Evolutionary conservation across 2,329 filamentous ascomycete species (phyloP).

Genomic region (Alternaria angustiovoidea): DNA sequence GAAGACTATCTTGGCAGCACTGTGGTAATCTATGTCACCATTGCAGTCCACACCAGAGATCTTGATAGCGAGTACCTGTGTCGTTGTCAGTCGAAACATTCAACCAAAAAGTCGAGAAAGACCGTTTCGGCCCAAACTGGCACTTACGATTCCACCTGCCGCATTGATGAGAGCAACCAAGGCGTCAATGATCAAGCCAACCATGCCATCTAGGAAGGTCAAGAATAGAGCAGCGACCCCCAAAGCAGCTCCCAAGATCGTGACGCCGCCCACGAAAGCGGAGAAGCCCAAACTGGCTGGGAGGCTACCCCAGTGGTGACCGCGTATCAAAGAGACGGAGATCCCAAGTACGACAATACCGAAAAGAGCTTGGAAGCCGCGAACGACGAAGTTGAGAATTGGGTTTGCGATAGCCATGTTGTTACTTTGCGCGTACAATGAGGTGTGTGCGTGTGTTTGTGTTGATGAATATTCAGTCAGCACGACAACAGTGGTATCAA

Average conservation of each 20-base stretch:
- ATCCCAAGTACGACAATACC: conserved; percentile 10
- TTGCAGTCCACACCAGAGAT: conserved; percentile 24
- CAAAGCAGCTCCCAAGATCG: conserved; percentile 2
- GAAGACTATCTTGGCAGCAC: not conserved
- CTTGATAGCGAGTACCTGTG: conserved; percentile 32
- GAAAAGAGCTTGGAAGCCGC: conserved; percentile 12
- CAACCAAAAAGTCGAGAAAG: not conserved
- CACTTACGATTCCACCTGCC: conserved; percentile 11
- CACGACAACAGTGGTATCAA: not conserved
- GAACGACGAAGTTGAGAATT: conserved; percentile 4
- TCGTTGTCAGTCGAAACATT: not conserved
- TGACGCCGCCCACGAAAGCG: conserved; percentile 4
- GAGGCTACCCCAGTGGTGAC: conserved; percentile 7
- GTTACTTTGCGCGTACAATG: not conserved
- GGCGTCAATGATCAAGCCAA: not conserved
- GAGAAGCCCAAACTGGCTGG: conserved; percentile 8
- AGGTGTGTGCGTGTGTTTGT: not conserved
- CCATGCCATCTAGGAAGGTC: conserved; percentile 1
- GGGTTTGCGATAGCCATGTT: conserved; percentile 1
- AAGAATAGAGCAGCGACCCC: conserved; percentile 4
- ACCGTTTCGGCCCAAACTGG: not conserved
- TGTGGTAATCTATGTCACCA: not conserved
- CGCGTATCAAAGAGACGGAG: conserved; percentile 3
- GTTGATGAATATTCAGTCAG: not conserved
- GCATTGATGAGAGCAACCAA: conserved; percentile 4